Evolutionary conservation across 108 stramenopile species (phyloP).

Genomic region (Cyclotella baltica): DNA sequence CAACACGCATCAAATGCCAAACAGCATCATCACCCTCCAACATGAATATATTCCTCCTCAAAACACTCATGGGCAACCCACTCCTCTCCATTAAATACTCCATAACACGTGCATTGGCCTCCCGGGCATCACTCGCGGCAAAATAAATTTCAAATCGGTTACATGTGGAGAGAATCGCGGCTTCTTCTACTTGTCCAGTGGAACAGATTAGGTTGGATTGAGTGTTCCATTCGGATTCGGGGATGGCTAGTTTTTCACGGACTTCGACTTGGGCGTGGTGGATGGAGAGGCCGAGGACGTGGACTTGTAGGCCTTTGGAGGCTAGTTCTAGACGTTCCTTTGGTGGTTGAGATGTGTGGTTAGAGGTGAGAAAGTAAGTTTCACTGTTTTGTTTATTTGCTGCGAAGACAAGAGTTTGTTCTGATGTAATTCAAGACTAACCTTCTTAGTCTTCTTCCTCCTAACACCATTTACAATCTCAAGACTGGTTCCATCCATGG

Average conservation of each 20-base stretch:
- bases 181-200: slow-evolving; percentile 87
- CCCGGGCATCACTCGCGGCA: slow-evolving; percentile 88
- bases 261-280: slow-evolving; percentile 98
- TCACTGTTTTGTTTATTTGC: not conserved
- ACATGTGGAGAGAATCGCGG: slow-evolving; percentile 96
- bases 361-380: not conserved
- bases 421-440: slow-evolving; percentile 7
- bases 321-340: slow-evolving; percentile 90
- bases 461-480: not conserved
- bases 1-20: slow-evolving; percentile 97
- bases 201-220: slow-evolving; percentile 85
- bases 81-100: slow-evolving; percentile 86
- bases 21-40: slow-evolving; percentile 95
- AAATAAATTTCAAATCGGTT: slow-evolving; percentile 99
- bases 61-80: slow-evolving; percentile 78
- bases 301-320: slow-evolving; percentile 93
- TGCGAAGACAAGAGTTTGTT: too few species aligned
- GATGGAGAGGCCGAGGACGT: slow-evolving; percentile 96
- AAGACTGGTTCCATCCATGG: slow-evolving; percentile 31
- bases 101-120: slow-evolving; percentile 90
- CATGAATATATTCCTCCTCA: slow-evolving; percentile 96
- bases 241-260: slow-evolving; percentile 97
- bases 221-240: slow-evolving; percentile 94
- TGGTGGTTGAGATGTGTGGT: not conserved
- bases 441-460: slow-evolving; percentile 51